phyloP scores from a whole-genome alignment of 352 stramenopile species.

The Pythium sukuiense region DNA sequence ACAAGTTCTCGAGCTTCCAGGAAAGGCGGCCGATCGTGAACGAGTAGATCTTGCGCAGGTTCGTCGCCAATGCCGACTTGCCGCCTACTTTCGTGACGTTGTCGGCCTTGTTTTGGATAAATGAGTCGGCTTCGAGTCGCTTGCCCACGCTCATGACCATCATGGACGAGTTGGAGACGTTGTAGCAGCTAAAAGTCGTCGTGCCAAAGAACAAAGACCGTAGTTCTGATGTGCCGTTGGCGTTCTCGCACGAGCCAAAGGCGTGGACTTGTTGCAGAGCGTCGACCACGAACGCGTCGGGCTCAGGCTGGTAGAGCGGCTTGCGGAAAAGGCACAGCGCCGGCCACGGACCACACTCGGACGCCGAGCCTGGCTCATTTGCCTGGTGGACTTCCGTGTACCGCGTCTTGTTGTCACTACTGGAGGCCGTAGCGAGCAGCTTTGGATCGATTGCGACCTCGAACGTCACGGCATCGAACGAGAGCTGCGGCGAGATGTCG shows the following conservation, averaged over 20 bases:
- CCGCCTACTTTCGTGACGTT: neutral
- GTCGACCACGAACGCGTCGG: constrained; percentile 1
- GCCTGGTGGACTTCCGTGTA: constrained; percentile 7
- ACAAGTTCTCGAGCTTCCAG: constrained; percentile 21
- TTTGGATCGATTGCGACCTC: constrained; percentile 15
- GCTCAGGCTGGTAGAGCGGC: neutral
- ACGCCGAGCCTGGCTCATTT: neutral
- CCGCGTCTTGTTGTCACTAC: neutral
- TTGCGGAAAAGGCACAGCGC: neutral
- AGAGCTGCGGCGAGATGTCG: constrained; percentile 8
- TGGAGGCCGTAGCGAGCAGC: neutral
- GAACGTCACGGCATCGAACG: constrained; percentile 23
- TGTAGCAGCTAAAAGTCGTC: neutral
- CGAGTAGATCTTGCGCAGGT: constrained; percentile 29
- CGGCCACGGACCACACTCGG: constrained; percentile 9
- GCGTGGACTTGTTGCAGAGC: constrained; percentile 10
- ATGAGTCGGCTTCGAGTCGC: constrained; percentile 6
- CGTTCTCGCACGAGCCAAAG: constrained; percentile 7
- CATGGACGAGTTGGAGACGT: neutral
- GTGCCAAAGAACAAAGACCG: neutral
- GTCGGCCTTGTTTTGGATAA: constrained; percentile 3
- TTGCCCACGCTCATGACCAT: constrained; percentile 14
- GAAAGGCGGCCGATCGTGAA: constrained; percentile 26
- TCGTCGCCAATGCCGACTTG: constrained; percentile 7
- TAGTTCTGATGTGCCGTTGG: neutral